phyloP scores from a whole-genome alignment of 2,329 filamentous ascomycete species.

The Pleurostoma richardsiae region DNA sequence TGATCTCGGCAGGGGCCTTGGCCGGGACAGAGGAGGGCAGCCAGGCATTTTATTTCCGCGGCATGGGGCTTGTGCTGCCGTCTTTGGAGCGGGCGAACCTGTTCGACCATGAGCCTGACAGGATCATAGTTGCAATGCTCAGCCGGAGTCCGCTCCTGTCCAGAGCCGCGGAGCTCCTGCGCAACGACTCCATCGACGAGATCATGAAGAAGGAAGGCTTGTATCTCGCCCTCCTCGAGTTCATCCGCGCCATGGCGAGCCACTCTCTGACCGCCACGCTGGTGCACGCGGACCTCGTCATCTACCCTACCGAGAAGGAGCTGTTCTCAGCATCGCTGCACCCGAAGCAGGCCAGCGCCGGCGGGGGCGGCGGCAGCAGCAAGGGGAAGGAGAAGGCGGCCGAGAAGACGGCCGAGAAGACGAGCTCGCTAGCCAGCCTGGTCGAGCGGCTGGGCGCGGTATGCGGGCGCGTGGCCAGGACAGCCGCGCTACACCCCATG shows the following conservation, averaged over 20 bases:
- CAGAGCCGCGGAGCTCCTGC: constrained; percentile 15
- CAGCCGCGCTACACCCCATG: constrained; percentile 7
- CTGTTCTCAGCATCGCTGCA: constrained; percentile 16
- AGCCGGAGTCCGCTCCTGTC: constrained; percentile 17
- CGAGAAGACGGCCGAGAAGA: constrained; percentile 19
- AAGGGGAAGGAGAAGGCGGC: constrained; percentile 3
- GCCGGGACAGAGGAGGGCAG: neutral
- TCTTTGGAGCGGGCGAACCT: neutral
- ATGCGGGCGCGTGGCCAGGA: constrained; percentile 23
- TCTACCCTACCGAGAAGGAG: constrained; percentile 25
- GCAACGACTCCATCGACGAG: constrained; percentile 18
- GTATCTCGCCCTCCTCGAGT: constrained; percentile 30
- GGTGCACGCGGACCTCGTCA: constrained; percentile 23
- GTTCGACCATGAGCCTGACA: constrained; percentile 1
- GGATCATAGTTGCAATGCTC: constrained; percentile 6
- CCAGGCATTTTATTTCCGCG: constrained; percentile 7
- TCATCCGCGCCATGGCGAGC: constrained; percentile 27
- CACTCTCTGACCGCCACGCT: constrained; percentile 23
- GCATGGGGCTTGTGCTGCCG: constrained; percentile 7
- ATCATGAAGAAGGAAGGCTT: constrained; percentile 16
- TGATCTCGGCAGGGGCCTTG: neutral
- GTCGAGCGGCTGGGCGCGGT: constrained; percentile 21
- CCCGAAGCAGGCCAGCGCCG: neutral
- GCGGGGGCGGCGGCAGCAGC: neutral
- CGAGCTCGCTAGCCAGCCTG: constrained; percentile 16